Base-by-base conservation (phyloP, 169 alveolate genomes). In the Plasmodium adleri region DNA sequence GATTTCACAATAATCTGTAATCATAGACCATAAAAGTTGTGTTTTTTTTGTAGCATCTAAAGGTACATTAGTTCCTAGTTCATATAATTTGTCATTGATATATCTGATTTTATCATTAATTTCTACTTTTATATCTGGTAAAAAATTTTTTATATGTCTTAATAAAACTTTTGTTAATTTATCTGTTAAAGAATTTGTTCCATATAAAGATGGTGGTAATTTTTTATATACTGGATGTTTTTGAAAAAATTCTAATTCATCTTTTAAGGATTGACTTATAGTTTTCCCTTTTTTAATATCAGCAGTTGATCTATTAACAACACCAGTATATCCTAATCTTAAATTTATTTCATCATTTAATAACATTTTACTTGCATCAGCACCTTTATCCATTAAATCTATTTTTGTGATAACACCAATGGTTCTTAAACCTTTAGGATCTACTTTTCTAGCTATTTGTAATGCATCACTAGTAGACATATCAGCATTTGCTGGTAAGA, bases 341-440 rank as follows among this genome's bases (percentile, higher is more conserved):
- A 99, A 94, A 1, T 98, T 99, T 28, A 98, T 98, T 67, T 98
- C 99, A 83, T 98, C 98, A 39, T 99, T 99, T 88, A 95, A 88
- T 15, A 99, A 93, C 98, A 98, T 96, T 72, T 98, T 96, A 86
- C 97, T 95, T 0, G 99, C 99, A 92, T 98, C 99, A 0, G 99
- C 97, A 3, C 99, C 99, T 52, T 95, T 93, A 92, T 99, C 99
- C 99, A 98, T 98, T 66, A 99, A 96, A 95, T 99, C 99, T 28
- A 99, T 97, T 88, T 97, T 97, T 22, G 99, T 98, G 15, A 94
- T 94, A 15, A 98, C 99, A 9, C 99, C 99, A 17, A 98, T 88
- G 10, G 99, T 97, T 87, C 99, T 96, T 49, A 95, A 74, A 24
- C 99, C 99, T 56, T 96, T 92, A 0, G 99, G 99, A 92, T 99